phyloP scores from a whole-genome alignment of 2,329 filamentous ascomycete species.

The Clonostachys rosea region DNA sequence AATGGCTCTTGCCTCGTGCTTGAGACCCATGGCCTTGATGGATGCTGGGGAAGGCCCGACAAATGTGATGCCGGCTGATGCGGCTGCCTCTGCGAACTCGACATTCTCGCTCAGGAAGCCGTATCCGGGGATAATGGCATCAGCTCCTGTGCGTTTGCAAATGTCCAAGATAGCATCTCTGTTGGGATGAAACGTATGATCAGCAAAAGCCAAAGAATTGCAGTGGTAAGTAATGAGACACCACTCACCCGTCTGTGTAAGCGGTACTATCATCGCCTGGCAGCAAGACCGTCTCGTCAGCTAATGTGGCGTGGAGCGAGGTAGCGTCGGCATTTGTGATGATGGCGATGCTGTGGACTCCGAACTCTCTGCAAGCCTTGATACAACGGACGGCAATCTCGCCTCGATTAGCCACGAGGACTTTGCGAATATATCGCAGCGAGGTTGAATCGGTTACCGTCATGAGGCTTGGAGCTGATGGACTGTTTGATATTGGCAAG shows the following conservation, averaged over 20 bases:
- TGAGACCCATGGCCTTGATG: slow-evolving; percentile 29
- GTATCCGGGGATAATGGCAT: slow-evolving; percentile 64
- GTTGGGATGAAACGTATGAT: no score
- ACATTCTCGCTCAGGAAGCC: slow-evolving; percentile 63
- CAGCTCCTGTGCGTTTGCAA: slow-evolving; percentile 15
- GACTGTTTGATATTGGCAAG: no score
- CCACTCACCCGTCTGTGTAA: no score
- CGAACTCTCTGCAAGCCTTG: slow-evolving; percentile 60
- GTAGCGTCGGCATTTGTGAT: slow-evolving; percentile 59
- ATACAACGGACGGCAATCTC: slow-evolving; percentile 72
- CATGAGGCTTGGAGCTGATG: no score
- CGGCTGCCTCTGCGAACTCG: slow-evolving; percentile 50
- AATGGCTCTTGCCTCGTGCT: slow-evolving; percentile 27
- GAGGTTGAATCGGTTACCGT: no score
- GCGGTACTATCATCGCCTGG: no score
- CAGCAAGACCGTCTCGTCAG: slow-evolving; percentile 45
- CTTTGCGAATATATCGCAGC: no score
- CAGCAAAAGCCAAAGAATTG: no score
- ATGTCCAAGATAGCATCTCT: no score
- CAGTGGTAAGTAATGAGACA: no score
- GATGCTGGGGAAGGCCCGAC: slow-evolving; percentile 49
- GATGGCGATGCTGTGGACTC: slow-evolving; percentile 64
- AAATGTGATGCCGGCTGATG: slow-evolving; percentile 50
- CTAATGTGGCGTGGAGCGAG: slow-evolving; percentile 64
- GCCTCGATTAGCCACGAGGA: slow-evolving; percentile 68